Percentiles rank a stretch among this genome's conserved stretches.
Evolutionary conservation across 345 rosid genomes (phyloP).

Genomic region (Linum tenue): DNA sequence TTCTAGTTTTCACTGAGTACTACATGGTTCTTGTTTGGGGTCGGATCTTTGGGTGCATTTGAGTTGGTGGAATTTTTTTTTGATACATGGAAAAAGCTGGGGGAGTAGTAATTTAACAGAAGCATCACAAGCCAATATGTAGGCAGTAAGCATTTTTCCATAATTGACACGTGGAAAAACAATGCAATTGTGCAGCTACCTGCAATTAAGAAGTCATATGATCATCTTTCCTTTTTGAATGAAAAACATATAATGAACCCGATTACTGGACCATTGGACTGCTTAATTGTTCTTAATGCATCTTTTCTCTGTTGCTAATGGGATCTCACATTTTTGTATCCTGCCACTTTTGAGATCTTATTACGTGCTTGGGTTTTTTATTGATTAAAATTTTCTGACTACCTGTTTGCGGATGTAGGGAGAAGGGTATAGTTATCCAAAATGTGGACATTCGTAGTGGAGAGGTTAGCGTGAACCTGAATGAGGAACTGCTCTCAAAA

Average conservation of each 20-base stretch:
- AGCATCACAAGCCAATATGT: neutral
- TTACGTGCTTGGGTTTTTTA: neutral
- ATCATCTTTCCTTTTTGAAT: neutral
- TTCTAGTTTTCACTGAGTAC: neutral
- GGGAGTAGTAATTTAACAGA: neutral
- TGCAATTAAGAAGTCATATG: neutral
- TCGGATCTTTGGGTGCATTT: neutral
- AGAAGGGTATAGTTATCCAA: constrained; percentile 60
- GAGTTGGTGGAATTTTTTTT: neutral
- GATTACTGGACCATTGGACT: neutral
- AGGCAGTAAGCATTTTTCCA: neutral
- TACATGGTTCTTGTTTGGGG: neutral
- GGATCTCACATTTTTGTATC: neutral
- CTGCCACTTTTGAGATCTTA: neutral
- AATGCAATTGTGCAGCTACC: neutral
- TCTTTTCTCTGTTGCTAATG: neutral
- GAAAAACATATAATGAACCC: too few relatives aligned
- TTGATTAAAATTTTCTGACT: constrained; percentile 6
- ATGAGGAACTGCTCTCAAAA: constrained; percentile 61
- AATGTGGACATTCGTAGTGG: constrained; percentile 61
- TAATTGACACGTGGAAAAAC: neutral
- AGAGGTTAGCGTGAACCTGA: constrained; percentile 56
- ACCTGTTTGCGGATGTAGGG: constrained; percentile 42
- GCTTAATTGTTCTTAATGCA: neutral
- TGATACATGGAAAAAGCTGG: neutral